These are phyloP conservation scores for Zygosaccharomyces rouxii DNA, from an alignment of 805 yeast species.

Conservation along the genomic window DNA sequence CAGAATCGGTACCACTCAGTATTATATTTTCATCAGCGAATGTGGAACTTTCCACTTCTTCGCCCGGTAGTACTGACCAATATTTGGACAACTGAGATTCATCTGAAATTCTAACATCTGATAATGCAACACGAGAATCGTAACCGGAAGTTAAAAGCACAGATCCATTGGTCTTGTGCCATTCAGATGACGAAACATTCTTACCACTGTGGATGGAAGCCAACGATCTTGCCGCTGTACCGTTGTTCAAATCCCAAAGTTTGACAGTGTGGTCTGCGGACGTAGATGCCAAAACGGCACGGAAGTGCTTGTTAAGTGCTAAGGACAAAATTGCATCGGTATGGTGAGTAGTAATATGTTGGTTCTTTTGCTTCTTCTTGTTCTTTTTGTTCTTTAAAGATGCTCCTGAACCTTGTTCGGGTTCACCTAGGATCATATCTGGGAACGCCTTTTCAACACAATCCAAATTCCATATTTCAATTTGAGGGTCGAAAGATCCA, in stretches of 20 bases:
- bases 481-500: constrained; percentile 96
- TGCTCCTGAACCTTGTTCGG: constrained; percentile 40
- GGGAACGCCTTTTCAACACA: constrained; percentile 92
- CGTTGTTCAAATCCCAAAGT: constrained; percentile 83
- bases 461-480: constrained; percentile 95
- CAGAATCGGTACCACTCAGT: constrained; percentile 87
- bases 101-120: constrained; percentile 77
- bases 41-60: constrained; percentile 78
- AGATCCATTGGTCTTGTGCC: constrained; percentile 71
- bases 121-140: constrained; percentile 74
- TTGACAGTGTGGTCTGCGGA: constrained; percentile 94
- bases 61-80: constrained; percentile 59
- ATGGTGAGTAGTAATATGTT: constrained; percentile 70
- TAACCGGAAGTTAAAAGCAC: constrained; percentile 88
- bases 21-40: constrained; percentile 63
- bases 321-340: constrained; percentile 90
- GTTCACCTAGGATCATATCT: constrained; percentile 84
- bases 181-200: constrained; percentile 77
- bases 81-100: constrained; percentile 54
- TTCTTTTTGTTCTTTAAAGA: constrained; percentile 42
- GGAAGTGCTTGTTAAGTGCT: constrained; percentile 73
- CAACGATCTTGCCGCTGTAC: constrained; percentile 74
- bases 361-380: constrained; percentile 45
- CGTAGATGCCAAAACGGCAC: constrained; percentile 85
- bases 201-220: constrained; percentile 63